Base-by-base conservation (phyloP, 2,329 filamentous ascomycete genomes). In the Nemania sp. region DNA sequence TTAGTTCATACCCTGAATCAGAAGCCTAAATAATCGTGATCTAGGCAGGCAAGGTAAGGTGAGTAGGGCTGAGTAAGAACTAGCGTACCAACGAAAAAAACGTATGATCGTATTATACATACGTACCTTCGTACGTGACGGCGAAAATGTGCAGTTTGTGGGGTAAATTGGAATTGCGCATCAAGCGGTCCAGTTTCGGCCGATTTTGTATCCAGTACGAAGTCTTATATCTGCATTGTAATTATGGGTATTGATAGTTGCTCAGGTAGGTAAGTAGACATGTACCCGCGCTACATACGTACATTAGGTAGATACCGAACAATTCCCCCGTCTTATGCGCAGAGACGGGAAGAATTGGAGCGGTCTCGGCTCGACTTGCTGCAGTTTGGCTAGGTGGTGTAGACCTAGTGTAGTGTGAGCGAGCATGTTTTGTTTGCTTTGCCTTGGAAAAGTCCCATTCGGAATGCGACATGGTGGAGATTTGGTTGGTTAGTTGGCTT, bases 61-160 rank as follows among this genome's bases (percentile, higher is more conserved):
- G 26, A 19, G 19, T 50, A 50, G 30, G 47, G 47, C 47, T 50
- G 47, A 50, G 47, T 50, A 20, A 50, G 47, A 50, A 36, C 47
- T 43, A 50, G 12, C 9, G n/a, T 30, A 14, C 22, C 22, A 14
- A 17, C 15, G n/a, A 15, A 7, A 17, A n/a, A 6, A 28, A 15
- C 33, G 33, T 15, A n/a, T n/a, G n/a, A n/a, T n/a, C n/a, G n/a
- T n/a, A n/a, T n/a, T 28, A 28, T 28, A 28, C 6, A 28, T 6
- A 28, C 12, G n/a, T 34, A 15, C 19, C 15, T 17, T 28, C 26
- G 6, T 28, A 34, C 31, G 4, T 33, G 22, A 40, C 20, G 15
- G 20, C 12, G 22, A 22, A 9, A 7, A 17, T 17, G 31, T 33
- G 31, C 22, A 26, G 24, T 24, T 8, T 40, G 37, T 40, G 37